Base-by-base conservation (phyloP, 2,329 filamentous ascomycete genomes). In the Clarireedia paspali region DNA sequence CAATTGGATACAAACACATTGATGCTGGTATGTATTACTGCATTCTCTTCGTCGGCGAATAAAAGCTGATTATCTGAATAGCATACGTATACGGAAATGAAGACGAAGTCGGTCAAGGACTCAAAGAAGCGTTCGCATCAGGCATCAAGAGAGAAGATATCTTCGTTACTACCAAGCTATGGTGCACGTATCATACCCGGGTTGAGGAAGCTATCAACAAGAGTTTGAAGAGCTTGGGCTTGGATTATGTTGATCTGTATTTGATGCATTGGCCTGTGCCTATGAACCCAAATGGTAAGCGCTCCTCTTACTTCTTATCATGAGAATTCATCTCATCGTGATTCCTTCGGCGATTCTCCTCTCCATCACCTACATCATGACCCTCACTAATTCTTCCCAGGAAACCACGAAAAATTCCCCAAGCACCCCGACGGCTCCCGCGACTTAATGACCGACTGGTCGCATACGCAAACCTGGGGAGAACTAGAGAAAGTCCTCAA, bases 261-360 rank as follows among this genome's bases (percentile, higher is more conserved):
- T 77, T 95, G 39, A 81, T 95, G 75, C 89, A 95, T 74, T 94
- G 89, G 88, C 87, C 88, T 5, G 75, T 90, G 47, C 83, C 87
- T 50, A 85, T 91, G 82, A 92, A 91, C 73, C 86, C 87, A 6
- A 79, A 87, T 36, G 87, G 85, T 80, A 38, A 15, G 34, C 2
- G 20, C 20, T 20, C 20, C 20, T 20, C 5, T 44, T 15, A 9
- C 14, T 44, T 17, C 17, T 24, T 17, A 44, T 9, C 17, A 12
- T 44, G 17, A 9, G 23, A 12, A 44, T 23, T 9, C 40, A 44
- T 20, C 17, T 42, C 15, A 7, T 42, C 17, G 5, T n/a, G 40
- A 44, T n/a, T 12, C 5, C 2, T 20, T n/a, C 52, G 17, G 53
- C 9, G 5, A 14, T 15, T 5, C 12, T 51, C 39, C 36, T 44